A percentile compares a stretch with the other conserved stretches of the same genome.
Conservation (phyloP, 2,329 filamentous ascomycete species). For the Cladosporium colombiae region DNA sequence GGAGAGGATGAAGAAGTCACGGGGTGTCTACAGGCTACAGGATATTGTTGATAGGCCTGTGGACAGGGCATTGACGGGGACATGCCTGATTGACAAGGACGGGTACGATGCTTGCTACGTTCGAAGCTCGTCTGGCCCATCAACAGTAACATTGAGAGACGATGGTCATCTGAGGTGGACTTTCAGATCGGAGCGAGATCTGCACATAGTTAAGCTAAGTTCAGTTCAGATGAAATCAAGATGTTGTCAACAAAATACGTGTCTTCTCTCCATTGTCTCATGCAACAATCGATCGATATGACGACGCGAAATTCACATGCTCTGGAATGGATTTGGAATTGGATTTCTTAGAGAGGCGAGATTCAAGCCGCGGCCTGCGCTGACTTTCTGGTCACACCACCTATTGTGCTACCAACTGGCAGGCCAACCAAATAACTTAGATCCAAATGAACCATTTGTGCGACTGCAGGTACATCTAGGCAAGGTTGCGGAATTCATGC, state of each 20-base stretch:
- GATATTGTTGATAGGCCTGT: background rate
- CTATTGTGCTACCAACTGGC: background rate
- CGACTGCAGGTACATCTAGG: background rate
- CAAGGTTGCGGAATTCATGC: background rate
- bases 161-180: background rate
- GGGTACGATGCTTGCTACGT: constrained; percentile 5
- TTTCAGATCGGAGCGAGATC: background rate
- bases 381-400: background rate
- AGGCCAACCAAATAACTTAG: background rate
- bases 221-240: background rate
- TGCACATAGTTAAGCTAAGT: background rate
- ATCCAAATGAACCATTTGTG: too few relatives aligned
- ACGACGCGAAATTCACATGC: background rate
- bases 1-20: background rate
- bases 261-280: background rate
- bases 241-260: background rate
- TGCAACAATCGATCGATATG: background rate
- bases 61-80: background rate
- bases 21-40: background rate
- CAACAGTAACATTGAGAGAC: background rate
- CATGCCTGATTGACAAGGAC: background rate
- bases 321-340: background rate
- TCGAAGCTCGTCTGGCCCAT: constrained; percentile 10
- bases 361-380: background rate
- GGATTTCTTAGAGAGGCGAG: background rate